Evolutionary conservation across 2,329 filamentous ascomycete genomes (phyloP), one percentile per base, ranked within the genome.

Genomic region (Penicillium verrucosum): DNA sequence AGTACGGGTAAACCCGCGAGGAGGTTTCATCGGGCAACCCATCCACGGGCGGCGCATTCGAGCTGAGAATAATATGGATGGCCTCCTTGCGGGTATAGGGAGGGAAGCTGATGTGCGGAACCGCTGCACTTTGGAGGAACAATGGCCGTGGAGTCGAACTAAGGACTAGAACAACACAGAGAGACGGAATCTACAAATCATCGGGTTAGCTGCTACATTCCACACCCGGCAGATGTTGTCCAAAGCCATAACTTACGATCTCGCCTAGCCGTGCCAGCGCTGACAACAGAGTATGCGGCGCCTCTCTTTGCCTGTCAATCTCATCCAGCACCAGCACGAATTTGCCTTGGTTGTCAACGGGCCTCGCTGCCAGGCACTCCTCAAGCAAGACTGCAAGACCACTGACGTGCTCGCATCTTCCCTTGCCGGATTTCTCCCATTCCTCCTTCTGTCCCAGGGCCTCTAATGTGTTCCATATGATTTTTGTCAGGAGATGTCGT

Each of bases 321-420:
- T 86, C 90, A 77, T 97, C 94, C 60, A 97, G 82, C 11, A 97
- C 89, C 56, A 97, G 75, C 9, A 93, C 86, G 65, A 96, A 92
- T 61, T 87, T 85, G 62, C 78, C 79, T 37, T 57, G 57, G 51
- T 62, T 54, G 25, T 69, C 65, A 21, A 64, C 38, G 74, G 62
- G 50, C 14, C 56, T 59, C 32, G 68, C 65, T 40, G 66, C 67
- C 46, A 78, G 67, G 51, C 77, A 71, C 51, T 73, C 72, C 41
- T 72, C 82, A 56, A 97, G 77, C 66, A 92, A 85, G 27, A 90
- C 89, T 1, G 83, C 82, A 60, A 97, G 78, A 51, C 89, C 85
- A 56, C 90, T 89, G 51, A 96, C 76, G 60, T 88, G 91, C 76
- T 97, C 92, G 70, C 91, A 96, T 59, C 87, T 81, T 30, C 81